Evolutionary conservation across 306 rosid genomes (phyloP).

Genomic region (Alnus glutinosa): DNA sequence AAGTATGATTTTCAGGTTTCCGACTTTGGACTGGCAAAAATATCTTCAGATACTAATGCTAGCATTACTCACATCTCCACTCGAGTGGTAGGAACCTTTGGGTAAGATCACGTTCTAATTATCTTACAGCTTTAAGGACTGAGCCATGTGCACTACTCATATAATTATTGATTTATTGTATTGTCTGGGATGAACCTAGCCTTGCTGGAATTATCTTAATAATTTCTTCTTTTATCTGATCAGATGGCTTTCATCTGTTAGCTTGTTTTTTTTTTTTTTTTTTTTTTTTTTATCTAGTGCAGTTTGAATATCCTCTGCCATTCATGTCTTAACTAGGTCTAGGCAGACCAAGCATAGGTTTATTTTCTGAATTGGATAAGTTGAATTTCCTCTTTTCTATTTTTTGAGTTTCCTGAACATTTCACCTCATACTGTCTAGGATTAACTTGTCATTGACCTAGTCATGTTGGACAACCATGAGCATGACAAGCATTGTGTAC

Average conservation of each 20-base stretch:
- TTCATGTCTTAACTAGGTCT: neutral
- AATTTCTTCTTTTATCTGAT: neutral
- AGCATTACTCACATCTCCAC: conserved; percentile 77
- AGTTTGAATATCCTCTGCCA: neutral
- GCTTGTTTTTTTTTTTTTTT: neutral
- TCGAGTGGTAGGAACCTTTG: conserved; percentile 97
- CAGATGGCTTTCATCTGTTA: neutral
- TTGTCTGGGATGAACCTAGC: neutral
- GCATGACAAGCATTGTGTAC: neutral
- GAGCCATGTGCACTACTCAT: neutral
- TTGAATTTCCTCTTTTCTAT: neutral
- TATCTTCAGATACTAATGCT: conserved; percentile 32
- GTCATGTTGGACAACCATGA: neutral
- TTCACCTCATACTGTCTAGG: neutral
- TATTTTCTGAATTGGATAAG: neutral
- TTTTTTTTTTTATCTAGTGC: neutral
- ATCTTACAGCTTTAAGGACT: neutral
- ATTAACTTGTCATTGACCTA: neutral
- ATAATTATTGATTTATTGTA: neutral
- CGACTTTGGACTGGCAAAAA: conserved; percentile 45
- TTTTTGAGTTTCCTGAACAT: neutral
- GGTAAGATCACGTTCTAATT: conserved; percentile 50
- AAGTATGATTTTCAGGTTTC: conserved; percentile 32
- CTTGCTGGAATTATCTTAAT: neutral
- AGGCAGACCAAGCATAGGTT: neutral